These are phyloP conservation scores for Aureobasidium sp. DNA, from an alignment of 2,329 filamentous ascomycete genomes.

Conservation along the genomic window DNA sequence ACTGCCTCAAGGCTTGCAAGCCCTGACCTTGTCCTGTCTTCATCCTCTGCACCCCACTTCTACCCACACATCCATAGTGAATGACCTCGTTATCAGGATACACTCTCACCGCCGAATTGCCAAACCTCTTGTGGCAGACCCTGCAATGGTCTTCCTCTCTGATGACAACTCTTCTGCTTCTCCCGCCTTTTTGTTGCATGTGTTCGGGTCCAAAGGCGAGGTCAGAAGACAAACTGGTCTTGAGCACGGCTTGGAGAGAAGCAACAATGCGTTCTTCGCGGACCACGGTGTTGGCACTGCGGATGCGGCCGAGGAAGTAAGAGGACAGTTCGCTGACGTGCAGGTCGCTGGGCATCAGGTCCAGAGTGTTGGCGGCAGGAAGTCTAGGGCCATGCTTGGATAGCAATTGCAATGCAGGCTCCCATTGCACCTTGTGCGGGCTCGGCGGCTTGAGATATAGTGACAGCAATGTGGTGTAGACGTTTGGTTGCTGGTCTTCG, in stretches of 20 bases:
- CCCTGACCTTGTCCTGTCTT: conserved; percentile 11
- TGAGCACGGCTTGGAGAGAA: conserved; percentile 68
- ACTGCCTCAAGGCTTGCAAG: conserved; percentile 16
- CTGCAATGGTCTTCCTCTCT: conserved; percentile 84
- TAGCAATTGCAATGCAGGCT: conserved; percentile 78
- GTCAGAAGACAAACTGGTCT: conserved; percentile 67
- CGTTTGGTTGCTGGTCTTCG: conserved; percentile 57
- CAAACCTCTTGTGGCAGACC: conserved; percentile 88
- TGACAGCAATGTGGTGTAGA: conserved; percentile 85
- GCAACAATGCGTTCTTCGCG: conserved; percentile 75
- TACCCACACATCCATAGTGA: conserved; percentile 42
- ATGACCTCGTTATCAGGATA: conserved; percentile 60
- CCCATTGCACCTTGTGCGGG: conserved; percentile 56
- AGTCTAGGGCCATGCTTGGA: conserved; percentile 87
- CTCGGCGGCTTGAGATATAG: conserved; percentile 78
- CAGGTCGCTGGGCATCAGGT: conserved; percentile 74
- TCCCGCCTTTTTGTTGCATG: conserved; percentile 42
- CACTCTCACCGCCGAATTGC: conserved; percentile 83
- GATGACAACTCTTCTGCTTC: conserved; percentile 67
- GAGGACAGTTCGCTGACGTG: conserved; percentile 73
- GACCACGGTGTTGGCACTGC: conserved; percentile 72
- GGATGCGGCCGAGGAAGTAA: conserved; percentile 88
- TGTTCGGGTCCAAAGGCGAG: conserved; percentile 67
- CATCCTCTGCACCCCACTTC: conserved; percentile 15
- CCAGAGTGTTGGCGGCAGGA: conserved; percentile 77